Conservation (phyloP, 768 basidiomycete genomes). For the Macrolepiota dolichaula region DNA sequence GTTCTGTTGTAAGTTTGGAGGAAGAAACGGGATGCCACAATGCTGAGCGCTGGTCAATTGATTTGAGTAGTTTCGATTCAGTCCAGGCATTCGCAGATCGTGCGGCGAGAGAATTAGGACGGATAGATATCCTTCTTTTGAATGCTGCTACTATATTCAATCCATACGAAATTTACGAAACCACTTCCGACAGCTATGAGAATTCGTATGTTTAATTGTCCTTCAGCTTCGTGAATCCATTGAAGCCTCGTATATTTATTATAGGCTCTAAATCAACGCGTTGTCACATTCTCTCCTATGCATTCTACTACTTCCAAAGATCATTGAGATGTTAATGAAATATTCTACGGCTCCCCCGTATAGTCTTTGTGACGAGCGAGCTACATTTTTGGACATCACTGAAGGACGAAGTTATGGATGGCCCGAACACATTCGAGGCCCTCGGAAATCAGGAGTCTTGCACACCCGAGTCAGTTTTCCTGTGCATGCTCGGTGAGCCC, state of each 20-base stretch:
- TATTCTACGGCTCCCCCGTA: constrained; percentile 25
- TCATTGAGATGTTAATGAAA: constrained; percentile 30
- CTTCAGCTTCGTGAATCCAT: too few relatives aligned
- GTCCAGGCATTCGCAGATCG: too few relatives aligned
- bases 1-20: constrained; percentile 16
- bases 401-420: constrained; percentile 17
- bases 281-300: constrained; percentile 34
- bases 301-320: constrained; percentile 35
- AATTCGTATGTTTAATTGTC: too few relatives aligned
- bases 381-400: constrained; percentile 28
- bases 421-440: constrained; percentile 23
- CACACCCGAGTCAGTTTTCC: constrained; percentile 7
- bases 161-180: too few relatives aligned
- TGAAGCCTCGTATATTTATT: neutral
- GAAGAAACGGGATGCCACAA: constrained; percentile 25
- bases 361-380: constrained; percentile 40
- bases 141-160: too few relatives aligned
- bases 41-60: too few relatives aligned
- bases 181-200: too few relatives aligned
- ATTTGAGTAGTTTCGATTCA: too few relatives aligned
- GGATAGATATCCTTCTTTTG: too few relatives aligned
- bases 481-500: neutral
- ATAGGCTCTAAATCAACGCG: constrained; percentile 44
- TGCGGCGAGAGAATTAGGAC: too few relatives aligned
- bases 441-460: constrained; percentile 27